phyloP scores from a whole-genome alignment of 345 rosid species.

The Crucihimalaya himalaica region DNA sequence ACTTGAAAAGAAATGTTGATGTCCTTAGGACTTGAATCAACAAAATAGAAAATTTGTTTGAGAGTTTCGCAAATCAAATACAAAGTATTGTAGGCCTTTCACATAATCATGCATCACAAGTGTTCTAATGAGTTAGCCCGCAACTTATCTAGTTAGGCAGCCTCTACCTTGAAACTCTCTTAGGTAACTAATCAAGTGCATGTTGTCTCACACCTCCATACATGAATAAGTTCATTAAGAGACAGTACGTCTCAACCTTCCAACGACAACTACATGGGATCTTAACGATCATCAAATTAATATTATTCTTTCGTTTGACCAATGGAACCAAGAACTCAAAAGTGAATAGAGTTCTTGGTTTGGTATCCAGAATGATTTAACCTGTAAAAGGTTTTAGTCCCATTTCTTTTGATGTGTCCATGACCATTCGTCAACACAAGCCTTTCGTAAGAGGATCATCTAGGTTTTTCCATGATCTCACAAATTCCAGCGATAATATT shows the following conservation, averaged over 20 bases:
- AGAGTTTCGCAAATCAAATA: not conserved
- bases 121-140: too few species aligned
- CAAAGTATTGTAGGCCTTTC: not conserved
- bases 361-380: not conserved
- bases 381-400: not conserved
- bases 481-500: not conserved
- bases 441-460: not conserved
- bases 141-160: not conserved
- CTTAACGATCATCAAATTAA: not conserved
- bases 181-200: not conserved
- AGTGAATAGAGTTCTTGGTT: not conserved
- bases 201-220: not conserved
- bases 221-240: not conserved
- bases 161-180: not conserved
- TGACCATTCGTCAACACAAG: not conserved
- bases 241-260: not conserved
- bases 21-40: not conserved
- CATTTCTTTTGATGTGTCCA: not conserved
- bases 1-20: not conserved
- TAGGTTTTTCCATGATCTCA: not conserved
- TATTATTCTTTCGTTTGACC: not conserved
- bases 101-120: not conserved
- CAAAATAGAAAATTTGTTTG: not conserved
- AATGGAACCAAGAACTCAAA: not conserved
- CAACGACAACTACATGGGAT: not conserved